A percentile compares a stretch with the other conserved stretches of the same genome.
Conservation (phyloP, 768 basidiomycete genomes). For the Cubamyces sp. region DNA sequence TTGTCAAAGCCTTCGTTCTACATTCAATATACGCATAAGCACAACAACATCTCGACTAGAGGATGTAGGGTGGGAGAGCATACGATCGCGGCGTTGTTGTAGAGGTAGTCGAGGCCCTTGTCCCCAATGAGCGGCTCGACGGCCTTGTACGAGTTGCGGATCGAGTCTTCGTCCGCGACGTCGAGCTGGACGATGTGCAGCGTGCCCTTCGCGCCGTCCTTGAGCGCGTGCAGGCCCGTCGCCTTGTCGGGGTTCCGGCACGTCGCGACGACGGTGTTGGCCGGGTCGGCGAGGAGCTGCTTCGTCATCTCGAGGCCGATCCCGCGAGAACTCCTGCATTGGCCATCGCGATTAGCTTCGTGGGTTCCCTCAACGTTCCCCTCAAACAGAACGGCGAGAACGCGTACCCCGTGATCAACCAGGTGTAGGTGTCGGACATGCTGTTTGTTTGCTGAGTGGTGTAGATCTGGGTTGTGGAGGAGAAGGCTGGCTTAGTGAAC, state of each 20-base stretch:
- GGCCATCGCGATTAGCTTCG: background rate
- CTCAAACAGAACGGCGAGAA: too few species aligned
- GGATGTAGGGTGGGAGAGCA: constrained; percentile 16
- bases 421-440: constrained; percentile 22
- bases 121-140: constrained; percentile 35
- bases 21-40: too few species aligned
- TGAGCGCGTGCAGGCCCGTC: constrained; percentile 28
- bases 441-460: background rate
- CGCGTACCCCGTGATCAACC: constrained; percentile 33
- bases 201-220: constrained; percentile 30
- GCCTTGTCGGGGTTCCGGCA: constrained; percentile 36
- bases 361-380: background rate
- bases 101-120: constrained; percentile 42
- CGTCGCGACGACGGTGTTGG: constrained; percentile 37
- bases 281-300: constrained; percentile 30
- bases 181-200: constrained; percentile 42
- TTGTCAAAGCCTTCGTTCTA: constrained; percentile 34
- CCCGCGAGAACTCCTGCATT: constrained; percentile 22
- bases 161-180: constrained; percentile 32
- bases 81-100: constrained; percentile 45
- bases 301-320: constrained; percentile 36
- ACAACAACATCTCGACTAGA: too few species aligned
- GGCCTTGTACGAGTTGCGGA: constrained; percentile 30
- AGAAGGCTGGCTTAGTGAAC: background rate
- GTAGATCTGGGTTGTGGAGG: too few species aligned